Evolutionary conservation across 2,329 filamentous ascomycete species (phyloP).

Genomic region (Plectosphaerella plurivora): DNA sequence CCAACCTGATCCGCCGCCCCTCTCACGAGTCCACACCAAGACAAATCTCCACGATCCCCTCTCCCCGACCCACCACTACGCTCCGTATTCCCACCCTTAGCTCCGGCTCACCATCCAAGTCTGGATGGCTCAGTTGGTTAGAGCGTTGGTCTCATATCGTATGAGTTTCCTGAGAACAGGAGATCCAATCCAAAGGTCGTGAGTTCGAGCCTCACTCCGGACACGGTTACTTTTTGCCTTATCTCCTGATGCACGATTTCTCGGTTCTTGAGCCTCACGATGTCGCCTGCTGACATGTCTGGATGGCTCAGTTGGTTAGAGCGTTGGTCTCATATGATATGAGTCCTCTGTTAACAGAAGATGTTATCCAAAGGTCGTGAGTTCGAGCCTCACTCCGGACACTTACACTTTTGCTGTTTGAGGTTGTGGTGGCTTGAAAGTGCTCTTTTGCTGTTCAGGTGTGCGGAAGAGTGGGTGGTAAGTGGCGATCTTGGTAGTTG

Average conservation of each 20-base stretch:
- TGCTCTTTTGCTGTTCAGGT: too few relatives aligned
- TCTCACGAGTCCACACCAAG: too few relatives aligned
- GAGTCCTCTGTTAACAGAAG: background rate
- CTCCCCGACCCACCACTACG: too few relatives aligned
- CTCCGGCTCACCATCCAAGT: background rate
- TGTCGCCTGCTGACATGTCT: background rate
- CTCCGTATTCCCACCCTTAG: too few relatives aligned
- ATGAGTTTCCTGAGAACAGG: background rate
- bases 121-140: conserved; percentile 1
- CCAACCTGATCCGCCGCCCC: too few relatives aligned
- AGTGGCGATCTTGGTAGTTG: too few relatives aligned
- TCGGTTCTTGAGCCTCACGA: too few relatives aligned
- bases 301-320: background rate
- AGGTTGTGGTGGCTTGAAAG: too few relatives aligned
- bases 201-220: background rate
- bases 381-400: conserved; percentile 1
- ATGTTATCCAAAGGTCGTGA: background rate
- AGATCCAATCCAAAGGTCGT: background rate
- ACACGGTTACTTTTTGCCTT: background rate
- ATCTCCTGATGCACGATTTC: background rate
- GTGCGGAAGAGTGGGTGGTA: too few relatives aligned
- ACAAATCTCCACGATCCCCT: too few relatives aligned
- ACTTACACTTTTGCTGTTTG: background rate
- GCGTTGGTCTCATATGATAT: background rate
- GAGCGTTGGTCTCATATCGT: background rate